These are phyloP conservation scores for Pichia manshurica DNA, from an alignment of 805 yeast species.

Conservation along the genomic window DNA sequence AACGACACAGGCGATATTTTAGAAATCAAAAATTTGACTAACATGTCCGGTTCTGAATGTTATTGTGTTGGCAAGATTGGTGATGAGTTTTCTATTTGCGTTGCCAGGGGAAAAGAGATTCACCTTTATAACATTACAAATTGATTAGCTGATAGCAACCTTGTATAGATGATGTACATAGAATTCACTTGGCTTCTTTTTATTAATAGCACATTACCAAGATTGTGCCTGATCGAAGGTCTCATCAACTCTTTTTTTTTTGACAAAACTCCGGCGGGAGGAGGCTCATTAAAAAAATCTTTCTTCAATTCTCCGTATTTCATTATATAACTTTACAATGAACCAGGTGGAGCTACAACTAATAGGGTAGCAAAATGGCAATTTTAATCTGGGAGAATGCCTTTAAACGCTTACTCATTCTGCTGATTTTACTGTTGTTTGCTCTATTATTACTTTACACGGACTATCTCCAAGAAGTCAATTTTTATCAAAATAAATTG, in stretches of 20 bases:
- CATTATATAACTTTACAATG: too few species aligned
- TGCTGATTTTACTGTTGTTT: constrained; percentile 21
- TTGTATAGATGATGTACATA: background rate
- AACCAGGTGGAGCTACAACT: too few species aligned
- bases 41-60: constrained; percentile 10
- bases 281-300: too few species aligned
- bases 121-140: constrained; percentile 11
- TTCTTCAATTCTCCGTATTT: too few species aligned
- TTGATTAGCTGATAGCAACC: background rate
- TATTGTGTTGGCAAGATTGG: constrained; percentile 22
- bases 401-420: constrained; percentile 18
- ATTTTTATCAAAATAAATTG: constrained; percentile 23
- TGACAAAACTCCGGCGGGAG: background rate
- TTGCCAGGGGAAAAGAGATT: constrained; percentile 17
- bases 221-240: background rate
- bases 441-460: constrained; percentile 23
- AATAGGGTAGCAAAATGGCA: background rate
- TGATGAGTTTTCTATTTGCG: constrained; percentile 11
- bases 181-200: background rate
- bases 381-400: constrained; percentile 20
- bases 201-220: background rate
- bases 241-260: too few species aligned
- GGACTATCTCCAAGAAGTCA: constrained; percentile 25
- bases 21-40: constrained; percentile 14
- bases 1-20: constrained; percentile 20